A percentile compares a stretch with the other conserved stretches of the same genome.
These are phyloP conservation scores for Diphasiastrum complanatum DNA, from an alignment of 83 land plant species.

Conservation along the genomic window DNA sequence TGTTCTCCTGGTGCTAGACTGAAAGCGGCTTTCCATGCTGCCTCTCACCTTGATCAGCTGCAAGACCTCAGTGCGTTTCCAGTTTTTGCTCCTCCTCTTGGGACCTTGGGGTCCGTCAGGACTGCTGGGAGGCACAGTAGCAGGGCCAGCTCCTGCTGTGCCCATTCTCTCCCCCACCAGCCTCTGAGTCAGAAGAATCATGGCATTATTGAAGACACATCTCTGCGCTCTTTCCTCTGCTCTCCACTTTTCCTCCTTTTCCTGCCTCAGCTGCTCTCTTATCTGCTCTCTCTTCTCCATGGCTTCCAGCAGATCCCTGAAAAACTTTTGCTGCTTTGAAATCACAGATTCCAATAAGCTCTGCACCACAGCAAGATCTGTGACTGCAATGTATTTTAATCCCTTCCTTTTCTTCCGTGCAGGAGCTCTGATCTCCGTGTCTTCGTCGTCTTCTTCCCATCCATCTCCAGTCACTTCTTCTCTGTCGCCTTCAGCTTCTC, in stretches of 20 bases:
- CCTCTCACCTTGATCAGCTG: conserved; percentile 36
- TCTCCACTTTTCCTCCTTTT: conserved; percentile 48
- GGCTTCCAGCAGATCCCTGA: conserved; percentile 31
- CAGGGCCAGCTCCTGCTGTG: neutral
- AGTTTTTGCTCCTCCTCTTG: conserved; percentile 40
- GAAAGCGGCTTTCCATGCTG: conserved; percentile 33
- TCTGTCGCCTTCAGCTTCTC: conserved; percentile 1
- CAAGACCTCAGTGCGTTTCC: conserved; percentile 41
- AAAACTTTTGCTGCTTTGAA: conserved; percentile 29
- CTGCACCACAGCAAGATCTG: conserved; percentile 34
- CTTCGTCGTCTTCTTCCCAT: conserved; percentile 16
- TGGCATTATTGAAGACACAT: conserved; percentile 37
- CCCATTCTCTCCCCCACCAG: conserved; percentile 29
- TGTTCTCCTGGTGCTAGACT: conserved; percentile 31
- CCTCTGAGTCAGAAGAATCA: conserved; percentile 41
- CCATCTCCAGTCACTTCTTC: neutral
- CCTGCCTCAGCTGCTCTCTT: conserved; percentile 37
- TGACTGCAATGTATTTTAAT: conserved; percentile 28
- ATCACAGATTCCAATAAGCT: conserved; percentile 35
- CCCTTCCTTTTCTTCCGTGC: conserved; percentile 24
- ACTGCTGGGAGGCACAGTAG: conserved; percentile 1
- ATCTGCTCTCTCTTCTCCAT: conserved; percentile 38
- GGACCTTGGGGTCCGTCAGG: conserved; percentile 24
- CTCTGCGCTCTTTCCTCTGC: conserved; percentile 45
- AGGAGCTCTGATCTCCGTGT: neutral